Base-by-base conservation (phyloP, 2,329 filamentous ascomycete species). In the Aspergillus fumigatus region DNA sequence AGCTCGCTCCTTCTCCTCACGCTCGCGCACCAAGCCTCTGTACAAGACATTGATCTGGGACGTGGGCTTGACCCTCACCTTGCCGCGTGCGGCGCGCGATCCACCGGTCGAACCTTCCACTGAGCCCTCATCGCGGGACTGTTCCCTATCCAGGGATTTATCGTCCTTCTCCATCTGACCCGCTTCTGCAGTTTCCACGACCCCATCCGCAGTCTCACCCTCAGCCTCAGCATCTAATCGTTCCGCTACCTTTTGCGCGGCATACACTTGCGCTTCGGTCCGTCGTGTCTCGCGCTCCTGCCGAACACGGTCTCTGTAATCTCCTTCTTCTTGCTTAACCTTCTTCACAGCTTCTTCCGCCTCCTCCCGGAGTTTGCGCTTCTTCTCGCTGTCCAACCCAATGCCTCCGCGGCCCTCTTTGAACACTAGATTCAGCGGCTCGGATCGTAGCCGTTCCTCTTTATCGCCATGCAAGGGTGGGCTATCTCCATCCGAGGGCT, bases 391-490 rank as follows among this genome's bases (percentile, higher is more conserved):
- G 61, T 94, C 90, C 65, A 93, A 75, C 0, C 94, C 93, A 62
- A 97, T 91, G 1, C 93, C 94, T 17, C 85, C 87, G 2, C 89
- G 82, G 66, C 88, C 88, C 52, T 92, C 88, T 71, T 94, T 95
- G 68, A 95, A 75, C 56, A 82, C 80, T 50, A 96, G 79, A 35
- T 84, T 80, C 56, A 99, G 84, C 0, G 94, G 94, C 70, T 95
- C 90, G 2, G 84, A 79, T 41, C 81, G 75, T 4, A 77, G 77
- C 50, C 75, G 63, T n/a, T 21, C 43, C n/a, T 48, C 29, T 9
- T 21, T 29, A 25, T 21, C 47, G 45, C 10, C 40, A 41, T 21
- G 32, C 14, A 17, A 38, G 32, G 32, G 32, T 14, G 6, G 14
- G 2, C 32, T 35, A 17, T 48, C 47, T 23, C 25, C 55, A 19